phyloP scores from a whole-genome alignment of 176 grass and related monocot species.

The Pontederia crassipes region DNA sequence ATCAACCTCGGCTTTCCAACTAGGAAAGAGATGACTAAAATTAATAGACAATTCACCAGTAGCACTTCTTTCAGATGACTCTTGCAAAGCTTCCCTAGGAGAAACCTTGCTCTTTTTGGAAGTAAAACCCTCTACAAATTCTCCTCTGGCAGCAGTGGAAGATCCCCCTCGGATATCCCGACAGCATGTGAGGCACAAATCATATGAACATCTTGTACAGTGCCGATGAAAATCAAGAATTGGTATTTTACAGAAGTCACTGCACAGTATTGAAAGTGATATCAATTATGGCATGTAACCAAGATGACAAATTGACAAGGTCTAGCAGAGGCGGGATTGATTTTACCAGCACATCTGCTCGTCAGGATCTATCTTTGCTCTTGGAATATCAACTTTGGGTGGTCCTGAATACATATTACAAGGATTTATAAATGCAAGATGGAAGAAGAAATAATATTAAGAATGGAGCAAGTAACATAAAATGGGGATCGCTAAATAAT shows the following conservation, averaged over 20 bases:
- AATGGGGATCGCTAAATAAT: conserved; percentile 14
- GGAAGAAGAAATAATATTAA: not conserved
- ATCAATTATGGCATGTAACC: not conserved
- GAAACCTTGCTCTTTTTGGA: conserved; percentile 37
- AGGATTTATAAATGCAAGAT: not conserved
- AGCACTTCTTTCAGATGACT: conserved; percentile 26
- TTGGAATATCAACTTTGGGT: conserved; percentile 62
- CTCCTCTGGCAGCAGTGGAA: conserved; percentile 23
- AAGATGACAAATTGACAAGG: not conserved
- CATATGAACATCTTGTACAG: conserved; percentile 67
- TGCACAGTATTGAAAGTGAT: conserved; percentile 28
- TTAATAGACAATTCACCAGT: conserved; percentile 34
- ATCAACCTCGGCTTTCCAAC: conserved; percentile 66
- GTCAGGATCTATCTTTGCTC: conserved; percentile 74
- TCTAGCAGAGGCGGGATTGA: not conserved
- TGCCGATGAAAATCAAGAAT: conserved; percentile 95
- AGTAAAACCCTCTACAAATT: conserved; percentile 17
- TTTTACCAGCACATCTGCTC: conserved; percentile 94
- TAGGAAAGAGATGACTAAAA: conserved; percentile 63
- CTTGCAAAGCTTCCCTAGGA: conserved; percentile 24
- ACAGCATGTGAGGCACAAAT: conserved; percentile 87
- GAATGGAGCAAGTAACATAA: not conserved
- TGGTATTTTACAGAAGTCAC: conserved; percentile 85
- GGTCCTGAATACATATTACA: conserved; percentile 37
- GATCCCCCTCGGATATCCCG: conserved; percentile 55